phyloP scores from a whole-genome alignment of 2,329 filamentous ascomycete species.

The Madurella mycetomatis region DNA sequence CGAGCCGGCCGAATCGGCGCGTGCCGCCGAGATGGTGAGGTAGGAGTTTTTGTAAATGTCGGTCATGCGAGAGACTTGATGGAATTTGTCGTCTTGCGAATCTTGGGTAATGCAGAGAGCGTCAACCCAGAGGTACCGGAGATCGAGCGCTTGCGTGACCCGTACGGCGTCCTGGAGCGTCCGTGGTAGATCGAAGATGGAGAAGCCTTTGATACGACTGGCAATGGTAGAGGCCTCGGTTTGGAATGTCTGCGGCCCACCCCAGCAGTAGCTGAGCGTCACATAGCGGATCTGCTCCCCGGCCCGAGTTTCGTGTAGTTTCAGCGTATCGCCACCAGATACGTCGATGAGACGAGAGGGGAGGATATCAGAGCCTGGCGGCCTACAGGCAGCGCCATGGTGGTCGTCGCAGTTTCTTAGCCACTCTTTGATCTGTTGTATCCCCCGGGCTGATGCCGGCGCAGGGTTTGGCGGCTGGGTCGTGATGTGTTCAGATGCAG shows the following conservation, averaged over 20 bases:
- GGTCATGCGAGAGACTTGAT: slow-evolving; percentile 11
- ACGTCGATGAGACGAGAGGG: slow-evolving; percentile 12
- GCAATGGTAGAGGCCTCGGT: neutral
- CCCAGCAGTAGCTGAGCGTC: slow-evolving; percentile 16
- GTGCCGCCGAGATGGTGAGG: slow-evolving; percentile 9
- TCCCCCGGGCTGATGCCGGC: neutral
- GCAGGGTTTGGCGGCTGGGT: slow-evolving; percentile 7
- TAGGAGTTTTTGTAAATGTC: slow-evolving; percentile 10
- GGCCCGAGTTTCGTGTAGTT: neutral
- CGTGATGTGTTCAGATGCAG: slow-evolving; percentile 5
- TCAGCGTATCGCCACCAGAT: neutral
- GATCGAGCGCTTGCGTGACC: neutral
- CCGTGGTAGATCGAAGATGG: neutral
- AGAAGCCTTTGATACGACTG: neutral
- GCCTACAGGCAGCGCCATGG: slow-evolving; percentile 5
- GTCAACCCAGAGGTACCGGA: slow-evolving; percentile 20
- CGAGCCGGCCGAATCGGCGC: neutral
- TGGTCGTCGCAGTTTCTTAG: slow-evolving; percentile 1
- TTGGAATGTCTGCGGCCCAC: neutral
- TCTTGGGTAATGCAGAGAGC: slow-evolving; percentile 20
- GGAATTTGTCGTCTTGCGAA: slow-evolving; percentile 6
- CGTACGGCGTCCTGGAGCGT: slow-evolving; percentile 13
- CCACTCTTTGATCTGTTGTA: slow-evolving; percentile 6
- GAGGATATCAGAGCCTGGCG: neutral
- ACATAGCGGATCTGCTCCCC: neutral